Conservation (phyloP, 2,329 filamentous ascomycete species). For the Thermomyces lanuginosus region DNA sequence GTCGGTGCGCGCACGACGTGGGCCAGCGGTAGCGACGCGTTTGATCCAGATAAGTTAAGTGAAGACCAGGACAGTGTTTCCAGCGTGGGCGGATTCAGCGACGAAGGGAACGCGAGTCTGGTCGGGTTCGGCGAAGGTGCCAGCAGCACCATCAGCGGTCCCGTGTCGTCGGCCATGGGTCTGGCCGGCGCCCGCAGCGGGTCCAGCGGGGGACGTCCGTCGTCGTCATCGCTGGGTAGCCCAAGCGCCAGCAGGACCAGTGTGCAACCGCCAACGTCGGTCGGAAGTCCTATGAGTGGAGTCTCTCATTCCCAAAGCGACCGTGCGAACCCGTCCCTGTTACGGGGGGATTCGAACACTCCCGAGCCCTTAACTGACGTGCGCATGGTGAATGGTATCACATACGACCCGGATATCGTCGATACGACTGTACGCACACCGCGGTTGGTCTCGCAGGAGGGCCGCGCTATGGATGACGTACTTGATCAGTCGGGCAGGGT, state of each 20-base stretch:
- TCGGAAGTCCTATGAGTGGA: conserved; percentile 28
- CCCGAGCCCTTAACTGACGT: conserved; percentile 36
- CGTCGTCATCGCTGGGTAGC: conserved; percentile 1
- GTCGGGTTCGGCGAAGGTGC: conserved; percentile 90
- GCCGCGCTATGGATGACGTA: conserved; percentile 9
- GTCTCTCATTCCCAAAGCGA: conserved; percentile 26
- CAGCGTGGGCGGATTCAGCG: conserved; percentile 64
- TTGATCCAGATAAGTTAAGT: conserved; percentile 38
- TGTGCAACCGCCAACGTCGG: conserved; percentile 10
- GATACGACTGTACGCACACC: conserved; percentile 49
- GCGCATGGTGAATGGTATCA: conserved; percentile 50
- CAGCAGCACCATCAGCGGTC: conserved; percentile 66
- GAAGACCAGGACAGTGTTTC: conserved; percentile 51
- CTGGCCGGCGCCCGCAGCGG: too few species aligned
- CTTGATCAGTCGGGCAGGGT: too few species aligned
- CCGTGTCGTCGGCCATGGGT: conserved; percentile 50
- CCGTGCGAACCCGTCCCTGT: too few species aligned
- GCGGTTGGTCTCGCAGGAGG: conserved; percentile 27
- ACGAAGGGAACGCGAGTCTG: conserved; percentile 66
- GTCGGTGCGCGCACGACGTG: conserved; percentile 52
- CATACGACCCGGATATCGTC: conserved; percentile 44
- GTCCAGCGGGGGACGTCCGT: conserved; percentile 19
- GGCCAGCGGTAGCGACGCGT: conserved; percentile 46
- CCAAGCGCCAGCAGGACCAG: conserved; percentile 5
- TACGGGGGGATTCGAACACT: conserved; percentile 21